Base-by-base conservation (phyloP, 768 basidiomycete genomes). In the Cantharellus cinnabarinus region DNA sequence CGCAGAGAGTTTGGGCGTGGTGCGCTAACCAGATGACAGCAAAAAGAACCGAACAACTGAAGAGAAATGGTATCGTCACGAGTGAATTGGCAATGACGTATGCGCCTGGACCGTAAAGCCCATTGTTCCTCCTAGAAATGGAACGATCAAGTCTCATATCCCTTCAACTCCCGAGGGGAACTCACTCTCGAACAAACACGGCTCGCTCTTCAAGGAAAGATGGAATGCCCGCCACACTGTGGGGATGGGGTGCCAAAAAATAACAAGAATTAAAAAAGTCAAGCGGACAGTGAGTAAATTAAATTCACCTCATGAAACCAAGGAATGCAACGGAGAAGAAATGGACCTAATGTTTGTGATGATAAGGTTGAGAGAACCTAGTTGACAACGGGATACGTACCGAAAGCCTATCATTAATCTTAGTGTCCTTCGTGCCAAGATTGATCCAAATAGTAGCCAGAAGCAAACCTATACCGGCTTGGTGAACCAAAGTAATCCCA, bases 261-360 rank as follows among this genome's bases (percentile, higher is more conserved):
- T 10, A 10, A 37, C 38, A 1, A 10, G 10, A 10, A 54, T 54
- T 7, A 7, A 10, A 7, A n/a, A 54, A 54, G 52, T 37, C 52
- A 54, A 37, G 35, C 14, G 7, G 60, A 65, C 65, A 2, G 59
- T 59, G 7, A 66, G 59, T 59, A 65, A 64, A 2, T 10, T 10
- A 48, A 10, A 48, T 29, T 10, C 14, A 54, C 52, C 52, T 54
- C 57, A 55, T 61, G 41, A 61, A 53, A 1, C 73, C 74, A 3
- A 79, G 63, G 66, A 78, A 79, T 0, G 79, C 79, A 20, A 50
- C 77, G 51, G 74, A 74, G 66, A 74, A 80, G 66, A 81, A 81
- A 62, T 76, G 72, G 1, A 78, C 76, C 7, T 76, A 76, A 2
- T 77, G 68, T 20, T 75, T 67, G 64, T 76, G 76, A 61, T 76